Percentiles rank a stretch among this genome's conserved stretches.
These are phyloP conservation scores for Lodderomyces parapsilosis DNA, from an alignment of 1,139 yeast genomes.

Conservation along the genomic window DNA sequence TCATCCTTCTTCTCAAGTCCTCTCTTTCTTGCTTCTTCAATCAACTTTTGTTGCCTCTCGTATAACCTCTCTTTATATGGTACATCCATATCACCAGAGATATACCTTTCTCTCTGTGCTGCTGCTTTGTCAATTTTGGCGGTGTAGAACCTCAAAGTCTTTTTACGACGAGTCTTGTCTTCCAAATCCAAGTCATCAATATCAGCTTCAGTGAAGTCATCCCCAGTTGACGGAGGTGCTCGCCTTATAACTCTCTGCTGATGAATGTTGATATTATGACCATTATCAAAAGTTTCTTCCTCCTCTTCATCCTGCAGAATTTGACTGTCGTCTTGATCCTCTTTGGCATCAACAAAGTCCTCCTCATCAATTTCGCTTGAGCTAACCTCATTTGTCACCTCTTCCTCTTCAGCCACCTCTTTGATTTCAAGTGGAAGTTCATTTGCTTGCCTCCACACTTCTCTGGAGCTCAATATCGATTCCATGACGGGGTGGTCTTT, in stretches of 20 bases:
- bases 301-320: slow-evolving; percentile 13
- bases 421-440: slow-evolving; percentile 32
- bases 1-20: slow-evolving; percentile 56
- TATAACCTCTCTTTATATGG: slow-evolving; percentile 90
- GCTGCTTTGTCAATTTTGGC: slow-evolving; percentile 90
- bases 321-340: slow-evolving; percentile 17
- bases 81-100: slow-evolving; percentile 82
- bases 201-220: slow-evolving; percentile 64
- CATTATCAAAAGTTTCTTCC: slow-evolving; percentile 16
- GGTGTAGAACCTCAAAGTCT: slow-evolving; percentile 90
- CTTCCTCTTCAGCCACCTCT: slow-evolving; percentile 16
- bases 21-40: slow-evolving; percentile 86
- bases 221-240: slow-evolving; percentile 21
- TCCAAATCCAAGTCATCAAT: slow-evolving; percentile 78
- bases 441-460: slow-evolving; percentile 84
- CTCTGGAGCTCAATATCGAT: slow-evolving; percentile 73
- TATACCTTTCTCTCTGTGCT: slow-evolving; percentile 51
- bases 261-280: slow-evolving; percentile 46
- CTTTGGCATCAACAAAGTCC: slow-evolving; percentile 27
- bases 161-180: slow-evolving; percentile 80
- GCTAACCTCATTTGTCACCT: slow-evolving; percentile 19
- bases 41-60: slow-evolving; percentile 82
- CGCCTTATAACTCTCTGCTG: slow-evolving; percentile 46
- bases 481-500: slow-evolving; percentile 91
- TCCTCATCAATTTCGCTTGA: slow-evolving; percentile 26